These are phyloP conservation scores for Oryza meridionalis DNA, from an alignment of 176 grass and related monocot species.

Conservation along the genomic window DNA sequence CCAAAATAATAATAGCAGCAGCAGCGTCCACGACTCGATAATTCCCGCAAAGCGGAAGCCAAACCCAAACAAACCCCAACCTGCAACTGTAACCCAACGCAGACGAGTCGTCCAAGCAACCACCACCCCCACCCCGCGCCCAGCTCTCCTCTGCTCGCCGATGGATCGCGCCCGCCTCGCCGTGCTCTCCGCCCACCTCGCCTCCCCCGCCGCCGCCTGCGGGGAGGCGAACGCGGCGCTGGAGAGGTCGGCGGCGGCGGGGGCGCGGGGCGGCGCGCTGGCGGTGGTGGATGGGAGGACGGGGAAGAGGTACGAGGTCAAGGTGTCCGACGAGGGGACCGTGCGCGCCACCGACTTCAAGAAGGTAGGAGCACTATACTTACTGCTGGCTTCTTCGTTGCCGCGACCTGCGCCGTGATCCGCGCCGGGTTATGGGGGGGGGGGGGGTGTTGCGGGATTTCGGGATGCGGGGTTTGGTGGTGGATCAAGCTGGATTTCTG, in stretches of 20 bases:
- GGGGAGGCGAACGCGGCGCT: not conserved
- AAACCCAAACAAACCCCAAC: not conserved
- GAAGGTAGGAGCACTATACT: slow-evolving; percentile 42
- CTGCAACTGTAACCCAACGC: not conserved
- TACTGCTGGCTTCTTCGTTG: no score
- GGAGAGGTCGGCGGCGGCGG: slow-evolving; percentile 58
- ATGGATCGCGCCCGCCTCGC: slow-evolving; percentile 66
- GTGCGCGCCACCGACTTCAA: slow-evolving; percentile 86
- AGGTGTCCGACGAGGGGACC: slow-evolving; percentile 76
- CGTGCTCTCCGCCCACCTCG: slow-evolving; percentile 57
- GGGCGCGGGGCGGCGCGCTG: slow-evolving; percentile 57
- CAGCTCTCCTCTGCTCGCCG: not conserved
- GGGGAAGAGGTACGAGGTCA: slow-evolving; percentile 62
- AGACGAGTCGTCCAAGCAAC: slow-evolving; percentile 37
- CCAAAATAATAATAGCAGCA: no score
- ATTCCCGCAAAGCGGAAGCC: no score
- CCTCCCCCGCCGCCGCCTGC: not conserved
- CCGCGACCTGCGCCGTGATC: not conserved
- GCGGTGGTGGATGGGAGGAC: slow-evolving; percentile 71
- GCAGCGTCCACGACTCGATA: no score
- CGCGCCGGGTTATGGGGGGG: not conserved
- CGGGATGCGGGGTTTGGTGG: not conserved
- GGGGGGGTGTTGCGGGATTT: not conserved
- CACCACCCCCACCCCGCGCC: not conserved
- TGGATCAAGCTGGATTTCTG: not conserved